Percentiles rank a stretch among this genome's conserved stretches.
Evolutionary conservation across 371 early-diverging fungal genomes (phyloP).

Genomic region (Phascolomyces articulosus): DNA sequence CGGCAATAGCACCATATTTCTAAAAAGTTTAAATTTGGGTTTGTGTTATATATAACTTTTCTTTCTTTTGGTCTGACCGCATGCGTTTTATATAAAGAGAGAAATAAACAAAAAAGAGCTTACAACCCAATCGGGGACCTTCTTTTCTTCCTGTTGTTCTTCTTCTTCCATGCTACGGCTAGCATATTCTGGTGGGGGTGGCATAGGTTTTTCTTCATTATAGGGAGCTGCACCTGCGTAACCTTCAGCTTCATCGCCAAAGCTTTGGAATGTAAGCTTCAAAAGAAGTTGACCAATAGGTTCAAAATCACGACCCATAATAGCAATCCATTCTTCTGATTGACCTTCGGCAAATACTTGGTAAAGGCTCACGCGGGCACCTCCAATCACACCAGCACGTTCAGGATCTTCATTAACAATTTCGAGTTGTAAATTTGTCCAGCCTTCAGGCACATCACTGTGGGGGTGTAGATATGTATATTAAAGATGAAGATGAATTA

Average conservation of each 20-base stretch:
- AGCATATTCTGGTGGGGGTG: neutral
- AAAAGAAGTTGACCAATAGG: constrained; percentile 25
- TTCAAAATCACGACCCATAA: constrained; percentile 20
- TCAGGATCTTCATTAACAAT: constrained; percentile 38
- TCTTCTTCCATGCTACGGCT: constrained; percentile 1
- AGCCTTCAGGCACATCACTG: constrained; percentile 28
- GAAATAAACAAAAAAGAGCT: too few species aligned
- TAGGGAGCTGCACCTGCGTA: neutral
- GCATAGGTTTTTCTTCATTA: constrained; percentile 1
- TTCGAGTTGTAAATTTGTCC: constrained; percentile 27
- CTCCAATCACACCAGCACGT: constrained; percentile 38
- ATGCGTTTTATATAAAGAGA: too few species aligned
- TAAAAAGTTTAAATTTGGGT: constrained; percentile 6
- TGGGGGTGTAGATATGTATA: neutral
- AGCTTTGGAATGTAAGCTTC: constrained; percentile 16
- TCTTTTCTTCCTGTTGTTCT: constrained; percentile 19
- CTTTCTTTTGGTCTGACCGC: too few species aligned
- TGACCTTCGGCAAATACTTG: constrained; percentile 22
- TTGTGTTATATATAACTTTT: neutral
- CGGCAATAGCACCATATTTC: constrained; percentile 47
- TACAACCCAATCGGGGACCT: constrained; percentile 47
- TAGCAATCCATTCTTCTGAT: constrained; percentile 36
- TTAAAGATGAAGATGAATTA: neutral
- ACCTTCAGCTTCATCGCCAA: neutral
- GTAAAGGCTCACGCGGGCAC: constrained; percentile 23